Conservation (phyloP, 176 grass and related monocot species). For the Hyparrhenia diplandra region DNA sequence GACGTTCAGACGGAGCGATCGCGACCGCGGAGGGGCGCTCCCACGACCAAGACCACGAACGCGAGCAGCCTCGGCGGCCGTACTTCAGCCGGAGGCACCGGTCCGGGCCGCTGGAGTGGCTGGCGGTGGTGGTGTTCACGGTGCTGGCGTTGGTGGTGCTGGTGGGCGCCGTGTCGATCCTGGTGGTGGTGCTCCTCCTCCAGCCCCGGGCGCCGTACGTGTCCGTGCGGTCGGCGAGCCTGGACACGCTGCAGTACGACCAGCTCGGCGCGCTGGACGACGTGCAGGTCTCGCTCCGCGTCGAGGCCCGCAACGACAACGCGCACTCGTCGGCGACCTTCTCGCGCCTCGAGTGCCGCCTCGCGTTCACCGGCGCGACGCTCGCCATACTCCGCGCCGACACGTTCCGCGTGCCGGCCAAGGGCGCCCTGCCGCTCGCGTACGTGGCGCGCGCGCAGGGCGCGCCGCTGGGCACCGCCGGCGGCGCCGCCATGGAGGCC, state of each 20-base stretch:
- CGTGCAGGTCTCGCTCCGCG: slow-evolving; percentile 21
- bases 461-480: slow-evolving; percentile 34
- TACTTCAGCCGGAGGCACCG: background rate
- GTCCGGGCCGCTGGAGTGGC: slow-evolving; percentile 33
- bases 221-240: slow-evolving; percentile 25
- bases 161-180: slow-evolving; percentile 21
- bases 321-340: slow-evolving; percentile 27
- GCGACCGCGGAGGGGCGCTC: too few relatives aligned
- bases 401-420: slow-evolving; percentile 33
- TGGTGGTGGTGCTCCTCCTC: slow-evolving; percentile 43
- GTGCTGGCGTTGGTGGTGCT: slow-evolving; percentile 45
- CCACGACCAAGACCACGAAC: too few relatives aligned
- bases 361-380: slow-evolving; percentile 35
- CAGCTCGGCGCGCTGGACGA: slow-evolving; percentile 45
- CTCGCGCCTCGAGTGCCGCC: slow-evolving; percentile 39
- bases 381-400: slow-evolving; percentile 49
- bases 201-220: slow-evolving; percentile 51
- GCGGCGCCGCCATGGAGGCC: slow-evolving; percentile 40
- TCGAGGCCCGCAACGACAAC: slow-evolving; percentile 61
- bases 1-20: too few relatives aligned
- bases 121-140: slow-evolving; percentile 39
- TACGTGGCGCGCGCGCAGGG: slow-evolving; percentile 46
- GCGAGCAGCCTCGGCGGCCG: background rate
- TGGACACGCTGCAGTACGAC: slow-evolving; percentile 53
- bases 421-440: slow-evolving; percentile 36